Conservation (phyloP, 768 basidiomycete genomes). For the Calocybe indica region DNA sequence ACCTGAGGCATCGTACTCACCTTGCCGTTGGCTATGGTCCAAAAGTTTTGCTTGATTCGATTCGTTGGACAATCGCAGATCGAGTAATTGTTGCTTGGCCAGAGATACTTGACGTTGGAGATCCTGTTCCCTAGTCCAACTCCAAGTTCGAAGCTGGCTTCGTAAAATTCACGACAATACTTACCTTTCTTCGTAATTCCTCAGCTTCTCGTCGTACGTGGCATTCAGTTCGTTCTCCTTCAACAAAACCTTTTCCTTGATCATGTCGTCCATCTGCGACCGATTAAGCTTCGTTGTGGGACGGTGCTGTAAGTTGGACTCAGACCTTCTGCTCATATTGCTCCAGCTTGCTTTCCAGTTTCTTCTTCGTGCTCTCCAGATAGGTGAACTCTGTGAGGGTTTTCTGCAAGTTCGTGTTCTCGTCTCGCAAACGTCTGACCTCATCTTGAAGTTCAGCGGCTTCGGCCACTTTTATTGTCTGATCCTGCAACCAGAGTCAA, state of each 20-base stretch:
- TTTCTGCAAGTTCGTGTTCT: slow-evolving; percentile 76
- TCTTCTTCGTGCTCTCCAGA: slow-evolving; percentile 70
- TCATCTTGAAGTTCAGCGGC: slow-evolving; percentile 72
- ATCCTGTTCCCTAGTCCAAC: slow-evolving; percentile 72
- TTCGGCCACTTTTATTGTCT: slow-evolving; percentile 87
- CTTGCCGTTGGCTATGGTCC: slow-evolving; percentile 88
- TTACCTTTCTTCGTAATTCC: slow-evolving; percentile 94
- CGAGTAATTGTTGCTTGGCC: slow-evolving; percentile 82
- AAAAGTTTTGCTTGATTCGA: slow-evolving; percentile 89
- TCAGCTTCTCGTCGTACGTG: slow-evolving; percentile 91
- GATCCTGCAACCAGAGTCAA: slow-evolving; percentile 52
- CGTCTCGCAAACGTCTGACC: slow-evolving; percentile 65
- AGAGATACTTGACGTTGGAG: slow-evolving; percentile 88
- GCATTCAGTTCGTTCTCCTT: slow-evolving; percentile 98
- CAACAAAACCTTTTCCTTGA: slow-evolving; percentile 80
- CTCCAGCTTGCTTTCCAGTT: slow-evolving; percentile 66
- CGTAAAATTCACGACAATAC: slow-evolving; percentile 10
- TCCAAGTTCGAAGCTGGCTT: not conserved
- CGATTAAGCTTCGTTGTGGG: slow-evolving; percentile 2
- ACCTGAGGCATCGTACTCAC: slow-evolving; percentile 26
- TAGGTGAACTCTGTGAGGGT: slow-evolving; percentile 56
- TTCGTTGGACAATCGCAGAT: slow-evolving; percentile 87
- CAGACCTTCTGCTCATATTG: slow-evolving; percentile 79
- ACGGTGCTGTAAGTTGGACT: not conserved
- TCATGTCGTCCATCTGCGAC: slow-evolving; percentile 89